Evolutionary conservation across 1,284 basidiomycete genomes (phyloP).

Genomic region (Ustilago trichophora): DNA sequence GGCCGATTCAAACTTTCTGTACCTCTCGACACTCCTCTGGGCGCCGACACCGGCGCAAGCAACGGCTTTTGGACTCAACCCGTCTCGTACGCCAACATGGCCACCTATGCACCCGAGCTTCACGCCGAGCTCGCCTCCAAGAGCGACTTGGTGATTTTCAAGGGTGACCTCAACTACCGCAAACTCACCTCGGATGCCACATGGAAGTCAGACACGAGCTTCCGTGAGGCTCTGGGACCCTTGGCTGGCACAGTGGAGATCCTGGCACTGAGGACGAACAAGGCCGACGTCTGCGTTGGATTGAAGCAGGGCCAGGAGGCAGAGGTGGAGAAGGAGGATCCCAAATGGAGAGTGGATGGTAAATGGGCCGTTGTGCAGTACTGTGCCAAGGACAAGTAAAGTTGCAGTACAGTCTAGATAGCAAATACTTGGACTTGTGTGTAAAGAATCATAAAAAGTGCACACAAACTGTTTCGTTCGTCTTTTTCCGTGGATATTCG

Average conservation of each 20-base stretch:
- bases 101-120: constrained; percentile 71
- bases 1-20: constrained; percentile 82
- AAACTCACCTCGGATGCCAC: constrained; percentile 87
- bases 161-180: constrained; percentile 78
- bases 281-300: constrained; percentile 76
- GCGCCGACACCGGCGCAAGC: constrained; percentile 62
- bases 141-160: constrained; percentile 86
- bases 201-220: constrained; percentile 86
- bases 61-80: constrained; percentile 62
- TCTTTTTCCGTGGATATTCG: no score
- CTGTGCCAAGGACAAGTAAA: constrained; percentile 30
- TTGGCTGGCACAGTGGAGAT: constrained; percentile 78
- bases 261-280: constrained; percentile 88
- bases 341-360: constrained; percentile 59
- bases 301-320: constrained; percentile 51
- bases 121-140: constrained; percentile 72
- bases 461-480: no score
- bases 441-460: no score
- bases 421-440: no score
- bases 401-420: not conserved
- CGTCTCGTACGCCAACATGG: constrained; percentile 53
- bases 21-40: constrained; percentile 75
- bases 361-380: constrained; percentile 59
- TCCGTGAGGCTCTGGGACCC: constrained; percentile 79
- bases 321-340: constrained; percentile 46